phyloP scores from a whole-genome alignment of 345 rosid species.

The Moricandia moricandioides region DNA sequence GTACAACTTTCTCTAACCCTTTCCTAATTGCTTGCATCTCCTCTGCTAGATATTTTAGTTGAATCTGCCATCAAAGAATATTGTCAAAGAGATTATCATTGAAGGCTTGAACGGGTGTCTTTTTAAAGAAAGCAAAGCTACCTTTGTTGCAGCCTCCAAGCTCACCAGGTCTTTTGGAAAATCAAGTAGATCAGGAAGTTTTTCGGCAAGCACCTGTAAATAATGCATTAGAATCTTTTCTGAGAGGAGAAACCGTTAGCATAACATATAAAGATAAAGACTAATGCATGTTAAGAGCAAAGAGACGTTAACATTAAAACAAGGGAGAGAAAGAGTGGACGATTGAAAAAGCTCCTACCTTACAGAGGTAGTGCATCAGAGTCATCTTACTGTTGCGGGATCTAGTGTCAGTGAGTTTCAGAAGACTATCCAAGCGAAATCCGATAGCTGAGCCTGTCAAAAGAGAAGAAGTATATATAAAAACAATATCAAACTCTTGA shows the following conservation, averaged over 20 bases:
- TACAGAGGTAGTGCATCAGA: constrained; percentile 92
- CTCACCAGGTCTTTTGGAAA: constrained; percentile 64
- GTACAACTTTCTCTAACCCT: constrained; percentile 77
- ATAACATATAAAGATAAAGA: not conserved
- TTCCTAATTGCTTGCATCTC: constrained; percentile 90
- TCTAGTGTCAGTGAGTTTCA: constrained; percentile 85
- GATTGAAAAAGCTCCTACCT: constrained; percentile 44
- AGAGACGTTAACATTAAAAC: not conserved
- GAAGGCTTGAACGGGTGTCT: not conserved
- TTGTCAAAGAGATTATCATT: constrained; percentile 9
- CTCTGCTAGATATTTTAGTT: constrained; percentile 78
- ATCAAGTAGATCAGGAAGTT: constrained; percentile 66
- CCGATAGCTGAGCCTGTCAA: constrained; percentile 80
- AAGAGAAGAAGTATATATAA: constrained; percentile 1
- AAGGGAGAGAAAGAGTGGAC: not conserved
- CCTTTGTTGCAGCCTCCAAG: constrained; percentile 81
- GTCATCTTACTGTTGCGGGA: constrained; percentile 78
- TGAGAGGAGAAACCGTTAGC: not conserved
- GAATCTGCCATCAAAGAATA: constrained; percentile 48
- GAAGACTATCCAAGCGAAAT: constrained; percentile 88
- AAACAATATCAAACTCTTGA: not conserved
- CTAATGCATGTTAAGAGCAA: not conserved
- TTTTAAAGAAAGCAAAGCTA: not conserved
- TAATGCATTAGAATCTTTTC: not conserved
- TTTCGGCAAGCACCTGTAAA: constrained; percentile 67